These are phyloP conservation scores for Aplosporella prunicola DNA, from an alignment of 2,329 filamentous ascomycete genomes.

Conservation along the genomic window DNA sequence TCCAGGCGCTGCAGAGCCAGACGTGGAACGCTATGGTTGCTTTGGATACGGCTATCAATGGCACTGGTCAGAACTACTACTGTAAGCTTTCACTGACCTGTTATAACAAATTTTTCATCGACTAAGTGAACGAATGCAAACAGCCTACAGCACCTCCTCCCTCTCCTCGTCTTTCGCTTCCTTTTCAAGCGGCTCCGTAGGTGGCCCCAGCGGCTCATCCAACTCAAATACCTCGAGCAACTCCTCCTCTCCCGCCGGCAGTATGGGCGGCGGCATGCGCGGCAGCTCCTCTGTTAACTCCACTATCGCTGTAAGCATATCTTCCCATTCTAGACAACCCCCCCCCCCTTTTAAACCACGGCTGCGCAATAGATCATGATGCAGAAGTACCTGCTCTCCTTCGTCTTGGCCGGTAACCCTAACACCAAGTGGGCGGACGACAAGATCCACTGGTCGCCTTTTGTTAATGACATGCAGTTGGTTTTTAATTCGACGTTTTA, in stretches of 20 bases:
- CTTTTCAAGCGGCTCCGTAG: background rate
- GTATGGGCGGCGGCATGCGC: background rate
- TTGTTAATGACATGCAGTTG: constrained; percentile 19
- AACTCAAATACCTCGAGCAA: constrained; percentile 13
- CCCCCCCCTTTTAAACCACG: background rate
- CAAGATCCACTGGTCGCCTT: constrained; percentile 27
- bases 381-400: constrained; percentile 25
- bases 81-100: constrained; percentile 20
- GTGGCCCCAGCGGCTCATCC: background rate
- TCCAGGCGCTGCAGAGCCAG: constrained; percentile 26
- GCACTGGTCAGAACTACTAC: constrained; percentile 30
- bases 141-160: constrained; percentile 12
- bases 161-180: constrained; percentile 3
- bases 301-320: background rate
- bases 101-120: constrained; percentile 5
- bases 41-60: constrained; percentile 24
- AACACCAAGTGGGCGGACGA: constrained; percentile 24
- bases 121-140: background rate
- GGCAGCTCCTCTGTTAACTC: constrained; percentile 6
- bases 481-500: constrained; percentile 27
- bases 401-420: constrained; percentile 22
- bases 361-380: constrained; percentile 16
- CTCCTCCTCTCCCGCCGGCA: constrained; percentile 10
- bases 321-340: too few relatives aligned
- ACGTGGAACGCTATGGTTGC: constrained; percentile 30